Evolutionary conservation across 345 rosid species (phyloP).

Genomic region (Gossypium ekmanianum): DNA sequence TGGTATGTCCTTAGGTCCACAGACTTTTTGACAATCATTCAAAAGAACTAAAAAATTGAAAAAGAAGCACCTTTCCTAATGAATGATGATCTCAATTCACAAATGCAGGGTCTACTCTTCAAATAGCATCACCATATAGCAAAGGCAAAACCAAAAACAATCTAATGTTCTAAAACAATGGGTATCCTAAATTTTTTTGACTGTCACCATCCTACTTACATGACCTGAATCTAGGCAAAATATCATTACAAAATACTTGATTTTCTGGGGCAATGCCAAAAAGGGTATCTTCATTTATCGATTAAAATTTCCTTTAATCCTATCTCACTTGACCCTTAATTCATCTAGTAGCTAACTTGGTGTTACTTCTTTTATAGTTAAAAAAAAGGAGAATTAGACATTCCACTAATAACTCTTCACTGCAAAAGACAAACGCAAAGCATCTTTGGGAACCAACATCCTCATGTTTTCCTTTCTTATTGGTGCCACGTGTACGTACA

Average conservation of each 20-base stretch:
- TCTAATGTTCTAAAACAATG: background rate
- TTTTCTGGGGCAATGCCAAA: background rate
- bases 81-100: background rate
- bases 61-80: no score
- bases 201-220: background rate
- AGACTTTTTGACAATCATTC: background rate
- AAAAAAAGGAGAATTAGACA: background rate
- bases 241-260: background rate
- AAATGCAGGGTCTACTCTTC: background rate
- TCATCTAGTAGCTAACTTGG: background rate
- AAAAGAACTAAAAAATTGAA: background rate
- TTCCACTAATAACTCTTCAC: background rate
- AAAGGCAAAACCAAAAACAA: background rate
- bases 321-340: background rate
- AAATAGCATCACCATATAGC: background rate
- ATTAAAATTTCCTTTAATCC: background rate
- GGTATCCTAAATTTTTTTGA: background rate
- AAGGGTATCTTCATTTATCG: background rate
- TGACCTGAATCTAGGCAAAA: background rate
- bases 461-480: slow-evolving; percentile 24
- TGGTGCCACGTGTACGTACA: slow-evolving; percentile 39
- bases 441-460: slow-evolving; percentile 17
- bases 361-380: background rate
- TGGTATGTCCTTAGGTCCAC: background rate
- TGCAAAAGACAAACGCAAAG: slow-evolving; percentile 23